Base-by-base conservation (phyloP, 805 yeast species). In the Candida ortonii region DNA sequence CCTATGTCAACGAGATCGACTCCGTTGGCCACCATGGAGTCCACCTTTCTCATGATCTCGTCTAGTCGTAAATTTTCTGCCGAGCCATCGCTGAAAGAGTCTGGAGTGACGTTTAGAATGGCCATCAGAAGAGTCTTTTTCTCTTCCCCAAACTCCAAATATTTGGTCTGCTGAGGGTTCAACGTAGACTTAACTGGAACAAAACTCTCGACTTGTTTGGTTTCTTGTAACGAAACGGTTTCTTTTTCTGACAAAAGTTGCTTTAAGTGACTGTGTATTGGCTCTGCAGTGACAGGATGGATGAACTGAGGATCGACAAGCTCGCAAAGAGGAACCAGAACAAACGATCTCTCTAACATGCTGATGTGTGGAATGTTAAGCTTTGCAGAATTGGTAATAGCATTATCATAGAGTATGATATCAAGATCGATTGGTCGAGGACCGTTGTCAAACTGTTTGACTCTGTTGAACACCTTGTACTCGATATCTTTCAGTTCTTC, bases 51-150 rank as follows among this genome's bases (percentile, higher is more conserved):
- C 17, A 80, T 52, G 2, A 78, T 67, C 8, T 60, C 58, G 0
- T 61, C 69, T 0, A 68, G 22, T 6, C 65, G 52, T 2, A 64
- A 50, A 23, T 50, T 50, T 19, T 65, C 53, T 12, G 53, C 52
- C 1, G 93, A 87, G 2, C 96, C 97, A 59, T 93, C 98, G 27
- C 95, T 84, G 55, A 93, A 93, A 2, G 96, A 88, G 59, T 93
- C 97, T 0, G 97, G 96, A 0, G 98, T 93, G 14, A 83, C 71
- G 51, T 93, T 93, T 44, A 93, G 60, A 30, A 93, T 80, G 1
- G 87, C 93, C 98, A 93, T 93, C 27, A 88, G 55, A 33, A 69
- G 61, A 0, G 97, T 86, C n/a, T 62, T 63, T 6, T 66, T 54
- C 4, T 64, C 57, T 26, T 68, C 60, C 13, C 62, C 55, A 46